Base-by-base conservation (phyloP, 805 yeast species). In the Saccharomyces eubayanus region DNA sequence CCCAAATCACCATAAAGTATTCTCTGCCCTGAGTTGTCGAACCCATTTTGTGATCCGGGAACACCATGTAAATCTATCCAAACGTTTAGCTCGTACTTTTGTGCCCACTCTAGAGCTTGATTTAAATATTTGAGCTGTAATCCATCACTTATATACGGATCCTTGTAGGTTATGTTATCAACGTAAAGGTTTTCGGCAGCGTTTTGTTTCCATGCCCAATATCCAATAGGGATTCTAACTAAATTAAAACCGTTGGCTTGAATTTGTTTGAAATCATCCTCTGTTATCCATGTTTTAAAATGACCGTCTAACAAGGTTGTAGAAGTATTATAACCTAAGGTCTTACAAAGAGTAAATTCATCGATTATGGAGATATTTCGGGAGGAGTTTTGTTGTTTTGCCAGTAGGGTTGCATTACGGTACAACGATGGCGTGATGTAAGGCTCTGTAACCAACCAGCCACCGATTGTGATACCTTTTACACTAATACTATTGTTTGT, bases 41-140 rank as follows among this genome's bases (percentile, higher is more conserved):
- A 87, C 12, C 95, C 95, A 67, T 88, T 88, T 64, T 88, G 95
- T 1, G 91, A 84, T 0, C 92, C 94, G 6, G 95, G 94, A 10
- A 78, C 84, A 12, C 94, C 90, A 62, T 88, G 96, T 52, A 88
- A 69, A 63, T 88, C 95, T 51, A 88, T 71, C 84, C 87, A 82
- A 3, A 83, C 85, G 55, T 85, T 79, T 56, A 88, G 70, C 14
- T 76, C 83, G 59, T 83, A 68, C 45, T 73, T 72, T 24, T 78
- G 68, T 20, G 86, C 82, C 95, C 95, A 88, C 48, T 72, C 78
- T 41, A 88, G 70, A 0, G 89, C 87, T 54, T 78, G 69, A 48
- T 84, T 81, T 55, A 88, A 69, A 62, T 85, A 87, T 8, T 73
- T 70, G 51, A 82, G 82, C 56, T 86, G 88, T 31, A 62, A 27